Conservation (phyloP, 2,329 filamentous ascomycete genomes). For the Trichoderma sp. region DNA sequence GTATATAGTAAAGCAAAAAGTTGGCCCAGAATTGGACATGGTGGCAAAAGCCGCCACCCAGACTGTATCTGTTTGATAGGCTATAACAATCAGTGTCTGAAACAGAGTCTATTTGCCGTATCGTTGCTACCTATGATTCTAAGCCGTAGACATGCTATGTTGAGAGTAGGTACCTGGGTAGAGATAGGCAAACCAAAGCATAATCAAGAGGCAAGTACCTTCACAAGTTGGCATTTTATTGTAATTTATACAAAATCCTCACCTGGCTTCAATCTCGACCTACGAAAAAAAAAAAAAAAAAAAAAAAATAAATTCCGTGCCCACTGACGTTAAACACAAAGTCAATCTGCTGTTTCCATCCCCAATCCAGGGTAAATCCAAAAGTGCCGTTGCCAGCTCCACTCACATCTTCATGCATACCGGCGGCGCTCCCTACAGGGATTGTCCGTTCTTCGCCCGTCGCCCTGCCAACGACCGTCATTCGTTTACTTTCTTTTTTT, state of each 20-base stretch:
- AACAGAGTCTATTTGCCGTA: not conserved
- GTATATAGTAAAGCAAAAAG: not conserved
- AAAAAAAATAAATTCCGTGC: not conserved
- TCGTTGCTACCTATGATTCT: no score
- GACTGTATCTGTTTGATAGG: not conserved
- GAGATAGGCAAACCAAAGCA: no score
- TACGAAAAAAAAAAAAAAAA: no score
- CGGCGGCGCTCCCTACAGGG: not conserved
- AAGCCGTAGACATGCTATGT: no score
- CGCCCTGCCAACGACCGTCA: constrained; percentile 18
- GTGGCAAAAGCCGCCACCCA: not conserved
- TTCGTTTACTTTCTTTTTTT: constrained; percentile 18
- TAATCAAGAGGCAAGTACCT: no score
- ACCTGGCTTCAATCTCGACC: no score
- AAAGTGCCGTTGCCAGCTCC: constrained; percentile 17
- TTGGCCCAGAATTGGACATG: not conserved
- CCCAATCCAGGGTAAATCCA: not conserved
- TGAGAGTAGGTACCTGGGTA: no score
- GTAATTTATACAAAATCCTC: no score
- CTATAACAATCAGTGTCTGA: not conserved
- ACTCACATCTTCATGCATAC: constrained; percentile 17
- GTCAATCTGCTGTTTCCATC: not conserved
- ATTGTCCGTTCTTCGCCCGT: not conserved
- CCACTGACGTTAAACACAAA: not conserved
- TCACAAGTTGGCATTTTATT: no score